Conservation (phyloP, 495 filamentous ascomycete genomes). For the Penicillium antarcticum region DNA sequence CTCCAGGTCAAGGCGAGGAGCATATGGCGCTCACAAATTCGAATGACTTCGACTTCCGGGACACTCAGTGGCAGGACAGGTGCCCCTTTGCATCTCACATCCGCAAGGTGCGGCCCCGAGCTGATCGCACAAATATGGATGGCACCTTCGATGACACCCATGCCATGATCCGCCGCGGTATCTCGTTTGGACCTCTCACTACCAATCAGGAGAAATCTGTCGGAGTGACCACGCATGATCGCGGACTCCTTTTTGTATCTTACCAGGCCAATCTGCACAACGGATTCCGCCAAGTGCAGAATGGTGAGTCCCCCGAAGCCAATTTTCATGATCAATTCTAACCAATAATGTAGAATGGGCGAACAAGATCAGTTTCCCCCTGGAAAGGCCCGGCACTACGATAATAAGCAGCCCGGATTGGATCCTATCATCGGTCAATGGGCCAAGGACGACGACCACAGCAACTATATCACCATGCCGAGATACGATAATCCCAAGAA, state of each 20-base stretch:
- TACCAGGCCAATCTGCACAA: conserved; percentile 38
- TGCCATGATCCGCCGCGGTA: not conserved
- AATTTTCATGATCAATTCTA: not conserved
- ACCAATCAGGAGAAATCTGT: conserved; percentile 2
- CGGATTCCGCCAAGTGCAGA: conserved; percentile 38
- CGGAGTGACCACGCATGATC: conserved; percentile 17
- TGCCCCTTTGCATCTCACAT: not conserved
- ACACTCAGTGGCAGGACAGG: not conserved
- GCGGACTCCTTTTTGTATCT: conserved; percentile 38
- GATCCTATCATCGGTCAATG: no score
- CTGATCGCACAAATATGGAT: not conserved
- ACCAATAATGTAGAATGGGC: not conserved
- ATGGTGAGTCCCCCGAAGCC: conserved; percentile 12
- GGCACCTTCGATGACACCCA: not conserved
- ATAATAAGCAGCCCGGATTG: no score
- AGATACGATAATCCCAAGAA: no score
- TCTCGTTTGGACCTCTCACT: not conserved
- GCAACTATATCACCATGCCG: no score
- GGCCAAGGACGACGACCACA: no score
- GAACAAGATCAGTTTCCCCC: not conserved
- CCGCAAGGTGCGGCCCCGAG: not conserved
- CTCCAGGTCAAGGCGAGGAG: no score
- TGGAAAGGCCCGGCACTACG: no score
- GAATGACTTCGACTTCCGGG: not conserved
- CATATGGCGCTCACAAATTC: no score